Evolutionary conservation across 2,329 filamentous ascomycete genomes (phyloP), one percentile per base, ranked within the genome.

Genomic region (Arthrinium puccinioides): DNA sequence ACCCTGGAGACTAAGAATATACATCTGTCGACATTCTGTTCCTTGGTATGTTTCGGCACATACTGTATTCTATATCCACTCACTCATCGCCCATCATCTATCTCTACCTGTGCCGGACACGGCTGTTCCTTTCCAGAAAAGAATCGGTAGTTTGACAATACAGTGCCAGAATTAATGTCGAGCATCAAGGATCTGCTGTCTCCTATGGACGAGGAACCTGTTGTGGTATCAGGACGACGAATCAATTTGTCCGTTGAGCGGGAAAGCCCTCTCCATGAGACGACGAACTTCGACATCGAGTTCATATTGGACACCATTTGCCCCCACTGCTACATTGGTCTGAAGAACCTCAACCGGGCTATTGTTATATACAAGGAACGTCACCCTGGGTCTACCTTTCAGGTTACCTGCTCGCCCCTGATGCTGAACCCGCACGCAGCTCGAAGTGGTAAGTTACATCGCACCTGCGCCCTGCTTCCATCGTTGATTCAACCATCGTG

Each of bases 311-410:
- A 75, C 49, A 60, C 68, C 6, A 55, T 70, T 25, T 76, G 72
- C 40, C 68, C 70, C 4, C 74, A 68, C 59, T 72, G 67, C 46
- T 75, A 70, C 46, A 57, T 74, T 41, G 63, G 64, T 40, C 63
- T 70, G 43, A 63, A 58, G 39, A 64, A 61, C 37, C 59, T 75
- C 36, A 62, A 70, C 40, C 45, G 42, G 10, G 69, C 70, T 38
- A 69, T 73, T 43, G 50, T 55, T 16, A 45, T 50, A 6, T 70
- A 66, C 49, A 55, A 54, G 37, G 44, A 51, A 4, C 46, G 45
- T 11, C 58, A 70, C 41, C 67, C 67, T 0, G 59, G 63, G 13
- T 58, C 63, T 18, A 56, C 61, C 5, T 72, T 74, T 39, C 61
- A 70, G 28, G 51, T 73, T 10, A 51, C 54, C 2, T 74, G 66